Percentiles rank a stretch among this genome's conserved stretches.
Conservation (phyloP, 2,329 filamentous ascomycete genomes). For the Aspergillus pseudonomiae region DNA sequence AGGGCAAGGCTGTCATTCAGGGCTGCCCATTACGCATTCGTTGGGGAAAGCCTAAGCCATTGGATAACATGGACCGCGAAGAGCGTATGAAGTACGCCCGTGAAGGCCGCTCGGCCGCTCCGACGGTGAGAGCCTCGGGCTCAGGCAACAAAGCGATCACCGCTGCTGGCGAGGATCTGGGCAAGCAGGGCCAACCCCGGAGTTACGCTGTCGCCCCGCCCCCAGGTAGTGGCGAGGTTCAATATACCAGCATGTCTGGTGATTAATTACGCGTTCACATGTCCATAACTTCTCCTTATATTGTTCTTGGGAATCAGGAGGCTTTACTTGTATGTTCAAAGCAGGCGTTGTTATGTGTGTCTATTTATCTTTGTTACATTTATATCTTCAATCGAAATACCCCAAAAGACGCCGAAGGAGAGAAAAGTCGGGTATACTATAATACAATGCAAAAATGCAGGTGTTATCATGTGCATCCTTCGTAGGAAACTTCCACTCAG, state of each 20-base stretch:
- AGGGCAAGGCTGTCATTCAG: conserved; percentile 85
- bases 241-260: conserved; percentile 83
- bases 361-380: conserved; percentile 30
- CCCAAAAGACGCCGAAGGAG: conserved; percentile 35
- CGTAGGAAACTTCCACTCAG: background rate
- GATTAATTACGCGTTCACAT: conserved; percentile 55
- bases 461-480: conserved; percentile 8
- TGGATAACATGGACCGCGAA: conserved; percentile 89
- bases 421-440: conserved; percentile 43
- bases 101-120: conserved; percentile 69
- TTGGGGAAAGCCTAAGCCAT: conserved; percentile 89
- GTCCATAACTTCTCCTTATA: conserved; percentile 14
- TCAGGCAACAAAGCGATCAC: conserved; percentile 36
- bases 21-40: conserved; percentile 87
- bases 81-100: conserved; percentile 78
- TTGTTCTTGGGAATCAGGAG: conserved; percentile 29
- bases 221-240: conserved; percentile 74
- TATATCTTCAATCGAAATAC: conserved; percentile 33
- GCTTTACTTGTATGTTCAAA: conserved; percentile 32
- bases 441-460: conserved; percentile 33
- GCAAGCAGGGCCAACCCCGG: conserved; percentile 39
- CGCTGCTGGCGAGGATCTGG: conserved; percentile 46
- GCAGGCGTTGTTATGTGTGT: conserved; percentile 37
- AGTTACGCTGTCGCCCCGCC: conserved; percentile 68
- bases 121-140: conserved; percentile 47